phyloP scores from a whole-genome alignment of 1,284 basidiomycete genomes.

The Puccinia coronata region DNA sequence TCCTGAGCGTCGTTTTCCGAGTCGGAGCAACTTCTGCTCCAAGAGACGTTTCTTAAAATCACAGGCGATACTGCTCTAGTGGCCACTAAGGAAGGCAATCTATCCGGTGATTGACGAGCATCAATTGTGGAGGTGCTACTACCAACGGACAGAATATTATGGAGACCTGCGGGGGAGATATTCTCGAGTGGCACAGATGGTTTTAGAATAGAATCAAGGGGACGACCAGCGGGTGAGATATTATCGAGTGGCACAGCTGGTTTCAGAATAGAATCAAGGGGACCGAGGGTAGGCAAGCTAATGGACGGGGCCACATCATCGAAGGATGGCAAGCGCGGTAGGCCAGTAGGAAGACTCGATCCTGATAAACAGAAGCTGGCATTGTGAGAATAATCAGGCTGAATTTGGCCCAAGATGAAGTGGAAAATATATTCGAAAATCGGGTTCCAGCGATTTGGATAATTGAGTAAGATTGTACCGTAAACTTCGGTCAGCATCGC shows the following conservation, averaged over 20 bases:
- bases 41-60: constrained; percentile 2
- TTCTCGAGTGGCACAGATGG: neutral
- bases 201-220: neutral
- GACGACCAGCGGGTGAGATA: neutral
- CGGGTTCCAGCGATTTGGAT: neutral
- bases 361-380: constrained; percentile 7
- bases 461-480: neutral
- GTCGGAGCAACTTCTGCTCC: neutral
- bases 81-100: neutral
- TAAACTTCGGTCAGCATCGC: constrained; percentile 7
- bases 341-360: neutral
- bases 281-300: neutral
- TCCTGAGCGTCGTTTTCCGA: constrained; percentile 4
- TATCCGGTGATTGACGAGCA: neutral
- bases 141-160: too few relatives aligned
- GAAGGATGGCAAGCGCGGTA: neutral
- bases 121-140: neutral
- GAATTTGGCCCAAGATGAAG: neutral
- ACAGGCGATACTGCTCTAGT: neutral
- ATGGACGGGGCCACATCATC: neutral
- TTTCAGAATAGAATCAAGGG: neutral
- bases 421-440: neutral
- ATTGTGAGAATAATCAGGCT: neutral
- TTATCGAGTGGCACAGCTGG: neutral
- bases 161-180: neutral